A percentile compares a stretch with the other conserved stretches of the same genome.
phyloP scores from a whole-genome alignment of 352 stramenopile genomes.

The Globisporangium orthogonon region DNA sequence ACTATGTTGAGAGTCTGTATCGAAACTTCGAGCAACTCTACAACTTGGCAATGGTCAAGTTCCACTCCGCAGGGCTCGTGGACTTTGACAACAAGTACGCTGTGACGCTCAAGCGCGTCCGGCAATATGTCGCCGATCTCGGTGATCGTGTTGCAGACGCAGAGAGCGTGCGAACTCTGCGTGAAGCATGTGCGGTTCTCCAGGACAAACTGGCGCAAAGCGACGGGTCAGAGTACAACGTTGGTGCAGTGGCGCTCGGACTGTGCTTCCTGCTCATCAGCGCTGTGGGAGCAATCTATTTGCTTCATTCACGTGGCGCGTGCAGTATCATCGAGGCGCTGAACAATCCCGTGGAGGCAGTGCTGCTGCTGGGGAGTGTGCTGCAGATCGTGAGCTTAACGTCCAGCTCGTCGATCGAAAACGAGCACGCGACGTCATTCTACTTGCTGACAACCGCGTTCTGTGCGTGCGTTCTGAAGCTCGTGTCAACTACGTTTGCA shows the following conservation, averaged over 20 bases:
- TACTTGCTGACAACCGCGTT: constrained; percentile 62
- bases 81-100: constrained; percentile 28
- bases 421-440: constrained; percentile 82
- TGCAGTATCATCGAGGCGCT: background rate
- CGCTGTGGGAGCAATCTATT: constrained; percentile 8
- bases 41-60: constrained; percentile 38
- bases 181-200: constrained; percentile 32
- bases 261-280: constrained; percentile 31
- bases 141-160: background rate
- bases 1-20: constrained; percentile 28
- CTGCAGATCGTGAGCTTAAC: constrained; percentile 59
- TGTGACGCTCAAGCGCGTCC: constrained; percentile 16
- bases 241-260: constrained; percentile 24
- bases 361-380: constrained; percentile 16
- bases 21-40: constrained; percentile 61
- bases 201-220: constrained; percentile 49
- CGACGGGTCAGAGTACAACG: constrained; percentile 77
- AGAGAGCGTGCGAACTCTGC: constrained; percentile 12
- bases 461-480: constrained; percentile 9
- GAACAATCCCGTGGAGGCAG: background rate
- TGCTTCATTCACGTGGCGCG: constrained; percentile 1
- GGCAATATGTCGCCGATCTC: constrained; percentile 3
- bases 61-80: constrained; percentile 19
- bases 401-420: constrained; percentile 86
- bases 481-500: constrained; percentile 7